A percentile compares a stretch with the other conserved stretches of the same genome.
Conservation (phyloP, 768 basidiomycete genomes). For the Galerina marginata region DNA sequence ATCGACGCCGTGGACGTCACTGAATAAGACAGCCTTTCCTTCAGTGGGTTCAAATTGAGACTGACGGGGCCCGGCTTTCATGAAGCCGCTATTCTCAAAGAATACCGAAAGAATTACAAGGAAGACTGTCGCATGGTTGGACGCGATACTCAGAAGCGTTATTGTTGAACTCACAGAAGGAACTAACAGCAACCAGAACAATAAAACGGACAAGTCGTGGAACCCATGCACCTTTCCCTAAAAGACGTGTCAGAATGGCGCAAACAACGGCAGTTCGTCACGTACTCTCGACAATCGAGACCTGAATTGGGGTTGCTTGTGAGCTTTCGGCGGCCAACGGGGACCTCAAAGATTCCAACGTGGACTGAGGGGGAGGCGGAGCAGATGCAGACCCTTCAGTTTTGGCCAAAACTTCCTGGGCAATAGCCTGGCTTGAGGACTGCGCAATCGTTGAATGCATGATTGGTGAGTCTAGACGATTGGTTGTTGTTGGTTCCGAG, state of each 20-base stretch:
- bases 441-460: conserved; percentile 11
- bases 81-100: conserved; percentile 90
- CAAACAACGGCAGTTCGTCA: conserved; percentile 18
- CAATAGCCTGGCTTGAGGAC: conserved; percentile 47
- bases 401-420: conserved; percentile 52
- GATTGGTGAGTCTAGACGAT: background rate
- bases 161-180: conserved; percentile 64
- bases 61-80: conserved; percentile 85
- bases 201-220: conserved; percentile 69
- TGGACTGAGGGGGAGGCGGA: conserved; percentile 26
- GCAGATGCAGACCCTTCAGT: conserved; percentile 26
- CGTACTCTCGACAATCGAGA: conserved; percentile 83
- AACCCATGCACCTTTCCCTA: conserved; percentile 74
- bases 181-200: conserved; percentile 55
- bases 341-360: conserved; percentile 46
- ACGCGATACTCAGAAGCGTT: background rate
- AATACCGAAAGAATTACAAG: conserved; percentile 87
- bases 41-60: conserved; percentile 83
- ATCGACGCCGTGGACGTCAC: conserved; percentile 96
- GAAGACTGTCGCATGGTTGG: conserved; percentile 53
- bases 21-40: conserved; percentile 86
- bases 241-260: conserved; percentile 9
- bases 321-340: conserved; percentile 49
- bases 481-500: background rate
- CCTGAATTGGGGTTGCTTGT: conserved; percentile 70